phyloP scores from a whole-genome alignment of 2,329 filamentous ascomycete species.

The Penicillium sp. region DNA sequence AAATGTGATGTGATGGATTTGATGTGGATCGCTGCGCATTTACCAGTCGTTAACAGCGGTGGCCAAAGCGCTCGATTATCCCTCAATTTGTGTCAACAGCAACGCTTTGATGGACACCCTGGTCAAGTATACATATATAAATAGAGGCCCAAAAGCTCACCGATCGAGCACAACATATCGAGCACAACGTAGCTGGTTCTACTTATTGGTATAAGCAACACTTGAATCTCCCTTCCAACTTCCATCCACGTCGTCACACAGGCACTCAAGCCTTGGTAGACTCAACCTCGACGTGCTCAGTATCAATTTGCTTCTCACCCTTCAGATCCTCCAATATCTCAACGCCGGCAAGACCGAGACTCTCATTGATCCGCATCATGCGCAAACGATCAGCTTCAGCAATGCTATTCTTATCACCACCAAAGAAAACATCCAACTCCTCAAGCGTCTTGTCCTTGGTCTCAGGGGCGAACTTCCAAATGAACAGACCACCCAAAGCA shows the following conservation, averaged over 20 bases:
- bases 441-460: slow-evolving; percentile 53
- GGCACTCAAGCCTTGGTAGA: background rate
- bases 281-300: slow-evolving; percentile 18
- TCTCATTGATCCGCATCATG: slow-evolving; percentile 69
- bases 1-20: too few relatives aligned
- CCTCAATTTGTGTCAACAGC: too few relatives aligned
- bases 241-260: background rate
- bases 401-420: slow-evolving; percentile 32
- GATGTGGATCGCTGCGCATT: too few relatives aligned
- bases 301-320: slow-evolving; percentile 15
- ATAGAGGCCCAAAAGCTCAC: too few relatives aligned
- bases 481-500: slow-evolving; percentile 33
- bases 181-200: too few relatives aligned
- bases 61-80: too few relatives aligned
- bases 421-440: slow-evolving; percentile 57
- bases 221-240: background rate
- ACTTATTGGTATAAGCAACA: background rate
- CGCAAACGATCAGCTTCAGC: slow-evolving; percentile 51
- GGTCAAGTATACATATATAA: too few relatives aligned
- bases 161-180: too few relatives aligned
- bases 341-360: slow-evolving; percentile 58
- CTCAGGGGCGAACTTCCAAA: slow-evolving; percentile 44
- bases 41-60: too few relatives aligned
- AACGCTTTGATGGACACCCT: too few relatives aligned
- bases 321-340: slow-evolving; percentile 27